These are phyloP conservation scores for Cytospora piceae DNA, from an alignment of 2,329 filamentous ascomycete genomes.

Conservation along the genomic window DNA sequence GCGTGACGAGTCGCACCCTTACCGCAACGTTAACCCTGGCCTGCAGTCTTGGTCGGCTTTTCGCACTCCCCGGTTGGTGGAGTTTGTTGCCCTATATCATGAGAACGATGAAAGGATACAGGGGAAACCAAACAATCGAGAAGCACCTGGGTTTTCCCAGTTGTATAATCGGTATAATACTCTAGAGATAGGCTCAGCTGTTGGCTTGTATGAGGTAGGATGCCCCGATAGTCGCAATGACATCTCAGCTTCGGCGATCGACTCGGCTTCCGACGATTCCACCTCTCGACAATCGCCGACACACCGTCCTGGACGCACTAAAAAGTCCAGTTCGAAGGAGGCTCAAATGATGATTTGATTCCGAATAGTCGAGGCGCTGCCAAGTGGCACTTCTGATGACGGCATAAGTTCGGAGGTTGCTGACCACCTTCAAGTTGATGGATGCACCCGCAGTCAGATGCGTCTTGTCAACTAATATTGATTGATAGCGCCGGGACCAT, in stretches of 20 bases:
- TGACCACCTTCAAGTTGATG: no score
- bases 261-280: conserved; percentile 19
- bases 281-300: no score
- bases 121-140: no score
- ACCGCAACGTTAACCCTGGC: neutral
- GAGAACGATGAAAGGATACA: neutral
- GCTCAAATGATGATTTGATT: no score
- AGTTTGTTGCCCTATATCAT: neutral
- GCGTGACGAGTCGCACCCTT: conserved; percentile 1
- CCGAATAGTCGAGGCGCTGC: no score
- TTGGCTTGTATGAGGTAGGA: neutral
- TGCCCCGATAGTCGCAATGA: neutral
- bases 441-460: no score
- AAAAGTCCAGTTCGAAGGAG: no score
- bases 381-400: no score
- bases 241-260: conserved; percentile 16
- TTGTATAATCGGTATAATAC: neutral
- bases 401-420: no score
- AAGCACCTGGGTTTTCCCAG: neutral
- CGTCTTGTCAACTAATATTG: no score
- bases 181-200: neutral
- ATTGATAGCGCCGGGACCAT: no score
- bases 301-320: no score
- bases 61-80: neutral
- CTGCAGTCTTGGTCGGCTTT: neutral